A percentile compares a stretch with the other conserved stretches of the same genome.
Conservation (phyloP, 306 rosid species). For the Astragalus membranaceus region DNA sequence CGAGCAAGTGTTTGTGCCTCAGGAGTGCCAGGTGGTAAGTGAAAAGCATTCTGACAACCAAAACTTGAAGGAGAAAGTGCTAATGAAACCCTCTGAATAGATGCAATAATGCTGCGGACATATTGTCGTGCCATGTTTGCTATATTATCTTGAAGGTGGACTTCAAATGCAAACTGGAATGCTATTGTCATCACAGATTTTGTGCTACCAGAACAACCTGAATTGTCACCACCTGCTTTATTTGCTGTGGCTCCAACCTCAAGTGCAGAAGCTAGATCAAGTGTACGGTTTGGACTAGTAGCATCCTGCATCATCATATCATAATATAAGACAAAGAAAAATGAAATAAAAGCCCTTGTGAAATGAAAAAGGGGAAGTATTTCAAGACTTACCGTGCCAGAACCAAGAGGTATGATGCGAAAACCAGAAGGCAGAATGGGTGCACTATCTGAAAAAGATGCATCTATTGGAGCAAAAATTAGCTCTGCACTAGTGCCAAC, state of each 20-base stretch:
- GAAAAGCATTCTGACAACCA: constrained; percentile 54
- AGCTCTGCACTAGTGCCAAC: constrained; percentile 87
- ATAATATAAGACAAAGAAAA: neutral
- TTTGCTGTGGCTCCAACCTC: constrained; percentile 75
- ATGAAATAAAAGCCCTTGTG: neutral
- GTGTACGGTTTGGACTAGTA: constrained; percentile 87
- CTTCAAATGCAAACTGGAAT: constrained; percentile 89
- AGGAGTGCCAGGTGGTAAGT: constrained; percentile 76
- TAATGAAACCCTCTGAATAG: constrained; percentile 94
- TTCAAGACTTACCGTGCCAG: constrained; percentile 41
- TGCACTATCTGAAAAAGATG: constrained; percentile 93
- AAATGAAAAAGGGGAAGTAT: neutral
- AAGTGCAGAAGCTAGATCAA: constrained; percentile 95
- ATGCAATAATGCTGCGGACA: constrained; percentile 81
- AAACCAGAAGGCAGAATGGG: constrained; percentile 96
- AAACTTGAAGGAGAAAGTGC: constrained; percentile 82
- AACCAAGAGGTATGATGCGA: constrained; percentile 89
- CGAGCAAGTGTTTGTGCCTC: constrained; percentile 84
- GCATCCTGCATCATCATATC: constrained; percentile 48
- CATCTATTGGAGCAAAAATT: constrained; percentile 95
- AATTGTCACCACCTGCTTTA: constrained; percentile 53
- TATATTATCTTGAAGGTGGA: constrained; percentile 83
- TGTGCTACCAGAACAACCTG: constrained; percentile 53
- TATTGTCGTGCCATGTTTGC: constrained; percentile 91
- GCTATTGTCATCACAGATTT: constrained; percentile 99